Base-by-base conservation (phyloP, 1,139 yeast genomes). In the Saccharomyces pastorianus region DNA sequence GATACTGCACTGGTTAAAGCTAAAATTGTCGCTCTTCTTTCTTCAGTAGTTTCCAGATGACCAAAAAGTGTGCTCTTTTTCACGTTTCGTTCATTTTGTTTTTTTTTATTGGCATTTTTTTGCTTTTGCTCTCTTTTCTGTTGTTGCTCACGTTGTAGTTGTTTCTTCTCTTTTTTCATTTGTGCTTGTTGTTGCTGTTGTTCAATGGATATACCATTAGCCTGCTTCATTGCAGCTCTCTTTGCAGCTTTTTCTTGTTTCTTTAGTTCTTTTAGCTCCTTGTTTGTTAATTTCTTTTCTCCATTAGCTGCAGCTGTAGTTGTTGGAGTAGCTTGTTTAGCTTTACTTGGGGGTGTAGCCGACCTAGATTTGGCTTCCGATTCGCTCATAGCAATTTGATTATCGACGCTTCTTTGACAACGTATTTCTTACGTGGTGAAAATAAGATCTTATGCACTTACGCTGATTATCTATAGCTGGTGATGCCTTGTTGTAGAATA, bases 221-320 rank as follows among this genome's bases (percentile, higher is more conserved):
- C 71, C 51, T 66, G 69, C 55, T 69, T 69, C 55, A 62, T 62
- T 8, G 71, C 72, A 8, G 71, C 58, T 69, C 97, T 77, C 69
- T 88, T 88, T 49, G 93, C 95, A 6, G 95, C 93, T 71, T 91
- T 91, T 65, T 90, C 96, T 64, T 83, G 81, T 76, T 90, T 89
- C 69, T 89, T 88, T 69, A 84, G 73, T 64, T 90, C 96, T 68
- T 91, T 91, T 60, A 90, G 76, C 67, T 90, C 96, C 64, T 89
- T 90, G 62, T 89, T 88, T 8, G 89, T 74, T 50, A 86, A 79
- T 56, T 74, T 69, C 55, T 67, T 59, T 47, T 64, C 66, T 28
- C 44, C 61, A 23, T 51, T 59, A n/a, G 53, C 51, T 28, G 56
- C 52, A n/a, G 55, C 52, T 8, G 51, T 11, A 44, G 53, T 50